phyloP scores from a whole-genome alignment of 2,329 filamentous ascomycete species.

The Verticillium alfalfae region DNA sequence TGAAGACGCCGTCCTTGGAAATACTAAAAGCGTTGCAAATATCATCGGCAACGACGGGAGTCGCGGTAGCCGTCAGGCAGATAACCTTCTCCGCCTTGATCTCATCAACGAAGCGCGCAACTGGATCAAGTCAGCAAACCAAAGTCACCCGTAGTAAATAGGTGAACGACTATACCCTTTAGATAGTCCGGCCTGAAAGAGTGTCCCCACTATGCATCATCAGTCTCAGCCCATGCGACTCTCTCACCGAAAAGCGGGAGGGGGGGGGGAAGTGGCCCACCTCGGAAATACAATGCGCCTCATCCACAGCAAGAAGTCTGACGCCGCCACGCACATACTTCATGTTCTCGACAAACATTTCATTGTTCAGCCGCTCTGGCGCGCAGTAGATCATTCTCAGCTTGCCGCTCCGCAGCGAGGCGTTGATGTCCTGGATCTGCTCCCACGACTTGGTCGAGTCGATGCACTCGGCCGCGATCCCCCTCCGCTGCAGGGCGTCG shows the following conservation, averaged over 20 bases:
- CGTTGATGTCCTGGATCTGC: slow-evolving; percentile 30
- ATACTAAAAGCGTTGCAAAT: slow-evolving; percentile 49
- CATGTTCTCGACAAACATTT: slow-evolving; percentile 52
- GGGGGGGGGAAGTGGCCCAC: not conserved
- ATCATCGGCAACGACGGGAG: slow-evolving; percentile 48
- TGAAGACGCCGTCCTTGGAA: slow-evolving; percentile 43
- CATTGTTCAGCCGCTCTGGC: slow-evolving; percentile 56
- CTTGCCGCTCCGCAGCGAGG: slow-evolving; percentile 33
- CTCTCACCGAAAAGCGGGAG: too few relatives aligned
- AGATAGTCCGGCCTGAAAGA: slow-evolving; percentile 45
- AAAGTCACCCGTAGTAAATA: not conserved
- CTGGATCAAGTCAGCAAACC: slow-evolving; percentile 18
- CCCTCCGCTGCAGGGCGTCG: slow-evolving; percentile 42
- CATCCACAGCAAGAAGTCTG: slow-evolving; percentile 51
- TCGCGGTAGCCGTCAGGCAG: slow-evolving; percentile 56
- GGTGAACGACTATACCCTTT: slow-evolving; percentile 27
- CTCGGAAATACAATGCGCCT: slow-evolving; percentile 55
- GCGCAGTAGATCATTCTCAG: slow-evolving; percentile 53
- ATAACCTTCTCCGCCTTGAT: slow-evolving; percentile 52
- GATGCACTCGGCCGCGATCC: slow-evolving; percentile 46
- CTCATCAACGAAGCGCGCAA: slow-evolving; percentile 50
- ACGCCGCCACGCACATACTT: slow-evolving; percentile 49
- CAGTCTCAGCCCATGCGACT: not conserved
- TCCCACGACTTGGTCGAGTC: slow-evolving; percentile 51
- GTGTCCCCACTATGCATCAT: slow-evolving; percentile 34